These are phyloP conservation scores for Colletotrichum phormii DNA, from an alignment of 2,329 filamentous ascomycete species.

Conservation along the genomic window DNA sequence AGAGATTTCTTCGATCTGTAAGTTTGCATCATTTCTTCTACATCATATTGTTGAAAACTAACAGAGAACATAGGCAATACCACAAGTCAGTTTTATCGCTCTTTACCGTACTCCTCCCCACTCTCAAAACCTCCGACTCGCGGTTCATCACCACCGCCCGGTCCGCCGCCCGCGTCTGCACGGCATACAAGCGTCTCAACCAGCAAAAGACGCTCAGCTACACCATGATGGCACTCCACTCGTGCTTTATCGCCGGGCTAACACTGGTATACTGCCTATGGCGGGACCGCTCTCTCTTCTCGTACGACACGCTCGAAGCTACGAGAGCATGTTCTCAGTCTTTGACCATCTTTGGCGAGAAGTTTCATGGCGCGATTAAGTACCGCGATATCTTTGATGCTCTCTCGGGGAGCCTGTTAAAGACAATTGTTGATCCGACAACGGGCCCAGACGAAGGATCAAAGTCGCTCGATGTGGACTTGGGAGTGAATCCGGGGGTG, in stretches of 20 bases:
- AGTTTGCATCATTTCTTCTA: background rate
- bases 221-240: slow-evolving; percentile 45
- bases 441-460: background rate
- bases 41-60: background rate
- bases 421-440: slow-evolving; percentile 37
- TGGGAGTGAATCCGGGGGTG: background rate
- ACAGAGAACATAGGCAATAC: slow-evolving; percentile 35
- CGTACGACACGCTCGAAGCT: slow-evolving; percentile 42
- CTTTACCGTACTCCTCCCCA: slow-evolving; percentile 42
- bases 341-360: slow-evolving; percentile 45
- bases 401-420: slow-evolving; percentile 40
- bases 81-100: slow-evolving; percentile 42
- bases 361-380: slow-evolving; percentile 43
- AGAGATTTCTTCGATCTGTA: slow-evolving; percentile 43
- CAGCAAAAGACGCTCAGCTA: slow-evolving; percentile 45
- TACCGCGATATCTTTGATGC: slow-evolving; percentile 46
- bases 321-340: slow-evolving; percentile 43
- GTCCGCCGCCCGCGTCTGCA: slow-evolving; percentile 42
- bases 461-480: slow-evolving; percentile 10
- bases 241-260: slow-evolving; percentile 44
- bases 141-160: slow-evolving; percentile 39
- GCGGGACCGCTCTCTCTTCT: slow-evolving; percentile 40
- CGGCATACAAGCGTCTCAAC: slow-evolving; percentile 45
- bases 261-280: slow-evolving; percentile 45
- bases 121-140: slow-evolving; percentile 38